Percentiles rank a stretch among this genome's conserved stretches.
Conservation (phyloP, 768 basidiomycete species). For the Pleurotus platypus region DNA sequence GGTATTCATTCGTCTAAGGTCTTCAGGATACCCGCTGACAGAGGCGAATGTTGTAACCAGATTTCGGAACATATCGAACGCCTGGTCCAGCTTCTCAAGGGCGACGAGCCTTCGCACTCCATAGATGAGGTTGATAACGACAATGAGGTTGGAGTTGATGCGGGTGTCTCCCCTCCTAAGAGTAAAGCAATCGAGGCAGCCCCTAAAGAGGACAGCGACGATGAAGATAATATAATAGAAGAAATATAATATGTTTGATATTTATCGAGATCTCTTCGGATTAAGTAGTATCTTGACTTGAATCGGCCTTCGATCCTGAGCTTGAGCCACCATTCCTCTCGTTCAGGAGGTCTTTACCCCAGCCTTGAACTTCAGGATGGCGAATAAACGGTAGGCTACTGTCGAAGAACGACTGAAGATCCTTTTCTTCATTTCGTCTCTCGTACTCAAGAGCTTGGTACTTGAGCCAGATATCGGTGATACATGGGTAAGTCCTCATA, state of each 20-base stretch:
- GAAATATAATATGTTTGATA: constrained; percentile 50
- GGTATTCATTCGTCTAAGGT: constrained; percentile 31
- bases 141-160: constrained; percentile 13
- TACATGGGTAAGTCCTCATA: constrained; percentile 14
- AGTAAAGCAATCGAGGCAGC: constrained; percentile 16
- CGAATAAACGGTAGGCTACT: constrained; percentile 68
- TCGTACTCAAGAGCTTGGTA: constrained; percentile 72
- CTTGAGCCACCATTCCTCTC: constrained; percentile 34
- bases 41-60: constrained; percentile 31
- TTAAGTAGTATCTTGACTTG: no score
- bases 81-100: constrained; percentile 81
- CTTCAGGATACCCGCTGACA: constrained; percentile 16
- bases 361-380: constrained; percentile 69
- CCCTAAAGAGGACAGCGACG: constrained; percentile 39
- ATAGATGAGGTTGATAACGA: constrained; percentile 31
- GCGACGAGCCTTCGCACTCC: constrained; percentile 60
- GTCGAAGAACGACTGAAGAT: constrained; percentile 77
- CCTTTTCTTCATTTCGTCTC: constrained; percentile 36
- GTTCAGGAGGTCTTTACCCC: constrained; percentile 56
- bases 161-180: neutral
- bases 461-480: neutral
- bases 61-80: constrained; percentile 86
- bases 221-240: constrained; percentile 71
- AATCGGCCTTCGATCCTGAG: no score
- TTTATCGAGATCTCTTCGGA: neutral